Percentiles rank a stretch among this genome's conserved stretches.
Evolutionary conservation across 2,329 filamentous ascomycete species (phyloP).

Genomic region (Penicillium sclerotigenum): DNA sequence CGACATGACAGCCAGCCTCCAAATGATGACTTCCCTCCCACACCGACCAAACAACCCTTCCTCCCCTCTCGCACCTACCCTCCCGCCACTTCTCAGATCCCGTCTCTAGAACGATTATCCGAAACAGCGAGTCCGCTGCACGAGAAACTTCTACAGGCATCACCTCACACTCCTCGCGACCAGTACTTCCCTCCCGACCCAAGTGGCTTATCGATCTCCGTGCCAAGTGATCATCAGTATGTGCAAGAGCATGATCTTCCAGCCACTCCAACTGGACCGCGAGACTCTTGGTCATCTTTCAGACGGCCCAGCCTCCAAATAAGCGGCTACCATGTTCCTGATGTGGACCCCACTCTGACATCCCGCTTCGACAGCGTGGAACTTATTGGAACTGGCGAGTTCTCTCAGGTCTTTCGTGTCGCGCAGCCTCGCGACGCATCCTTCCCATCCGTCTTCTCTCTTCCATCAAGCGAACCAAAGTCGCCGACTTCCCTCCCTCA

Average conservation of each 20-base stretch:
- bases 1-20: slow-evolving; percentile 55
- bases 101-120: slow-evolving; percentile 35
- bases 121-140: slow-evolving; percentile 50
- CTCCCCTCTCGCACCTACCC: slow-evolving; percentile 38
- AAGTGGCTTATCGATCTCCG: slow-evolving; percentile 78
- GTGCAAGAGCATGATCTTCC: slow-evolving; percentile 55
- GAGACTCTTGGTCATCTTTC: slow-evolving; percentile 57
- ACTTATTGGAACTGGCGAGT: slow-evolving; percentile 81
- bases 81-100: slow-evolving; percentile 32
- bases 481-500: slow-evolving; percentile 55
- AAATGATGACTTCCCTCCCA: slow-evolving; percentile 80
- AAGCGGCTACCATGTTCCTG: slow-evolving; percentile 65
- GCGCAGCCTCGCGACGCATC: slow-evolving; percentile 44
- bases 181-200: slow-evolving; percentile 72
- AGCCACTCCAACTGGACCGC: slow-evolving; percentile 74
- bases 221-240: slow-evolving; percentile 46
- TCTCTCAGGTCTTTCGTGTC: slow-evolving; percentile 87
- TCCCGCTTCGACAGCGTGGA: slow-evolving; percentile 78
- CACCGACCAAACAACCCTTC: slow-evolving; percentile 70
- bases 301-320: slow-evolving; percentile 66
- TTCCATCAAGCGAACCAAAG: slow-evolving; percentile 49
- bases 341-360: slow-evolving; percentile 71
- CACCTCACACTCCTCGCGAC: slow-evolving; percentile 78
- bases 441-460: slow-evolving; percentile 43
- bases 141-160: slow-evolving; percentile 51